phyloP scores from a whole-genome alignment of 768 basidiomycete genomes.

The Lentinula aciculospora region DNA sequence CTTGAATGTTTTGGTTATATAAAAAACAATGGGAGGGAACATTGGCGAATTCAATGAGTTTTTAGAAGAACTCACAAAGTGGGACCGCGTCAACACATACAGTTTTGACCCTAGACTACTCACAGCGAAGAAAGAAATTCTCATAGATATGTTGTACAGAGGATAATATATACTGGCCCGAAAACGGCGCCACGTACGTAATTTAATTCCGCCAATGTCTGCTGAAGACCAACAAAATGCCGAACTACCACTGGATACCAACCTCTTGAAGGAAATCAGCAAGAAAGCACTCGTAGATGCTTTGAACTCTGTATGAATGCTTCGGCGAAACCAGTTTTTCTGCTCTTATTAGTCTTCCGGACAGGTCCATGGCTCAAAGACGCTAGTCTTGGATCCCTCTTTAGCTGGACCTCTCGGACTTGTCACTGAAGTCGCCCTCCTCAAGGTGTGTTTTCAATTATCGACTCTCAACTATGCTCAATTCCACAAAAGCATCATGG shows the following conservation, averaged over 20 bases:
- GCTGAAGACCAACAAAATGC: constrained; percentile 32
- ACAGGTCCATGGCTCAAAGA: constrained; percentile 91
- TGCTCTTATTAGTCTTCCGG: constrained; percentile 2
- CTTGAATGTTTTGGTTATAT: too few species aligned
- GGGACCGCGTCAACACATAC: too few species aligned
- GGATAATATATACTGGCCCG: too few species aligned
- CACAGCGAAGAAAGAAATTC: too few species aligned
- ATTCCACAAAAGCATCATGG: constrained; percentile 78
- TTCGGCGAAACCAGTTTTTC: neutral
- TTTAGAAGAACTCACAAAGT: too few species aligned
- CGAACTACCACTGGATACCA: constrained; percentile 48
- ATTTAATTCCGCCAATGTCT: constrained; percentile 16
- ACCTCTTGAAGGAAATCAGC: constrained; percentile 69
- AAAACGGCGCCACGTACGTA: too few species aligned
- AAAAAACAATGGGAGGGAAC: too few species aligned
- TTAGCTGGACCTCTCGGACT: constrained; percentile 90
- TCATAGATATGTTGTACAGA: too few species aligned
- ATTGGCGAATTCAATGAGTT: too few species aligned
- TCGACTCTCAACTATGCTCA: neutral
- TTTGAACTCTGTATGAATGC: constrained; percentile 61
- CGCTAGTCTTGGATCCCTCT: constrained; percentile 85
- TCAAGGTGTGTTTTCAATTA: constrained; percentile 58
- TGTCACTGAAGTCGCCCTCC: constrained; percentile 87
- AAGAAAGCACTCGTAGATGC: constrained; percentile 79
- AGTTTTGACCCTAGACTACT: too few species aligned